phyloP scores from a whole-genome alignment of 768 basidiomycete genomes.

The Boletales sp. region DNA sequence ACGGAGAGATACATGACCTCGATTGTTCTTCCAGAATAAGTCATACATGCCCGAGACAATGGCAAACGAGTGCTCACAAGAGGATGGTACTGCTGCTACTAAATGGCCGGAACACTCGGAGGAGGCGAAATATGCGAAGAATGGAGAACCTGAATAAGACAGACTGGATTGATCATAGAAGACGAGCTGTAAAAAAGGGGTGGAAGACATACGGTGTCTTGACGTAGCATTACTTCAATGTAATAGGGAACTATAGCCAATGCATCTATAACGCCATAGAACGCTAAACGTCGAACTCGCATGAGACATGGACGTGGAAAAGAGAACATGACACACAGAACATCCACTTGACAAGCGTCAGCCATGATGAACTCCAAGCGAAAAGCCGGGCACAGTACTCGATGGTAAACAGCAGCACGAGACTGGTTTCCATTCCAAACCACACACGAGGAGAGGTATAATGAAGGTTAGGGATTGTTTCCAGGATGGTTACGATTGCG shows the following conservation, averaged over 20 bases:
- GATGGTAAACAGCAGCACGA: conserved; percentile 83
- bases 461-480: conserved; percentile 77
- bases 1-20: conserved; percentile 93
- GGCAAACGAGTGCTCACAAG: conserved; percentile 46
- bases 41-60: neutral
- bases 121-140: conserved; percentile 80
- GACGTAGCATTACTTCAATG: conserved; percentile 75
- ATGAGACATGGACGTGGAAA: neutral
- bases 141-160: conserved; percentile 90
- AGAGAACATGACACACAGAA: conserved; percentile 47
- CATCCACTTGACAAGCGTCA: conserved; percentile 57
- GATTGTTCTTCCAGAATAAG: conserved; percentile 55
- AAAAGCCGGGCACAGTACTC: conserved; percentile 73
- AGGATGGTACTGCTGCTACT: conserved; percentile 78
- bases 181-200: neutral
- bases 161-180: conserved; percentile 42
- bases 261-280: conserved; percentile 83
- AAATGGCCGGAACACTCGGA: conserved; percentile 89
- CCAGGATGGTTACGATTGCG: conserved; percentile 71
- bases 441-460: conserved; percentile 65
- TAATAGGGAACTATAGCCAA: conserved; percentile 88
- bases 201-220: conserved; percentile 70
- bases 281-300: conserved; percentile 40
- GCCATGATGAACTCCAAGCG: conserved; percentile 74
- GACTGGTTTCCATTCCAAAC: conserved; percentile 84